Evolutionary conservation across 768 basidiomycete species (phyloP), one percentile per base, ranked within the genome.

Genomic region (Tulasnella sp.): DNA sequence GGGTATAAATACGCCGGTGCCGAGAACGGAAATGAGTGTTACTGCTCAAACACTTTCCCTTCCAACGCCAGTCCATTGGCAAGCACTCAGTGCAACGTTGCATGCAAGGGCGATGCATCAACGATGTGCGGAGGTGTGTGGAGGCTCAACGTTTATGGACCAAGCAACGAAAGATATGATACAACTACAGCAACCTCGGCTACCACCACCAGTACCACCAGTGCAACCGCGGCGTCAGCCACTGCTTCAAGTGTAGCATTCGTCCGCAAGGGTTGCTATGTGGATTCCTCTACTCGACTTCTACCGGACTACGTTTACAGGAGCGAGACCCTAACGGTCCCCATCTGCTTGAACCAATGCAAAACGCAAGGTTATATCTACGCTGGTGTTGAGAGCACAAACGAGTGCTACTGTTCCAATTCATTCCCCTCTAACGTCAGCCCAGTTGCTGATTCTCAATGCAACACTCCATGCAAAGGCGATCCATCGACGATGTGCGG

Each of bases 231-330:
- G 15, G 13, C 45, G 9, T 4, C 45, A 20, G 35, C 24, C 25
- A 16, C 45, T 1, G 16, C 45, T 31, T 27, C 45, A 16, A 32
- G 29, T 33, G 13, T 16, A 43, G 19, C 37, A 34, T 41, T 31
- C 27, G n/a, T 41, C 4, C 49, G 27, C 6, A 22, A 27, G 15
- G 49, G 49, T 2, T 51, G 49, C 49, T 51, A 51, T 41, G 27
- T 19, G 39, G 49, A 51, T 31, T 33, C 28, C 19, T 24, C 9
- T 29, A n/a, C 20, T 20, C 49, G 49, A 4, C 29, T 33, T 10
- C 49, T 51, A 37, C 5, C 37, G 10, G 49, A 16, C 3, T 12
- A 37, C 2, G 28, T 41, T 28, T 29, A 3, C 40, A 31, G n/a
- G 3, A 13, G 32, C 24, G 25, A 10, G 2, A 13, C 3, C 37